Evolutionary conservation across 139 green algal genomes (phyloP), one percentile per base, ranked within the genome.

Genomic region (Haematococcus sp.): DNA sequence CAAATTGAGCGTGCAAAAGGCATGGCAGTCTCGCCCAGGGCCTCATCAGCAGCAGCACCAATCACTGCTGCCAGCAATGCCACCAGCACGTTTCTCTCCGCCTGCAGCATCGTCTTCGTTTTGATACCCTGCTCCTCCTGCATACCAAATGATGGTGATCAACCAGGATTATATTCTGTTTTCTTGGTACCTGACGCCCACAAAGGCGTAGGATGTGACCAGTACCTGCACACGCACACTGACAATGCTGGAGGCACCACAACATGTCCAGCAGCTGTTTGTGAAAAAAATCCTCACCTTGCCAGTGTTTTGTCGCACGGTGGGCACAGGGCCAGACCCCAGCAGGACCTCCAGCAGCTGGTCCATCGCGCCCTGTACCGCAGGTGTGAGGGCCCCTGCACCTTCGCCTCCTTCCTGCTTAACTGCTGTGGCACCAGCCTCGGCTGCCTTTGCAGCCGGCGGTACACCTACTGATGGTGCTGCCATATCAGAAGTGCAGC

Each of bases 71-170:
- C 69, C n/a, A 91, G 75, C 67, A 89, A 65, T 27, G 71, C 76
- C 27, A 82, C 77, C 9, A 90, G 74, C 44, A 87, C 49, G 74
- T 31, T 75, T 32, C 63, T 78, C 88, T 99, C 95, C 15, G 93
- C 89, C 20, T 88, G 63, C 40, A 97, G 88, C 84, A 98, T 93
- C 35, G 88, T 92, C 73, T 89, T 91, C 51, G 91, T 96, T 80
- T 95, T 96, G 1, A 91, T 74, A 34, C 88, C 86, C 20, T 86
- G 71, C 66, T 94, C 90, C 27, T 76, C 33, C 66, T 78, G 79
- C 2, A n/a, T n/a, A 66, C 69, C 20, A 63, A 40, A 43, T 15
- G 27, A 66, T 23, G 46, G 46, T 23, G 16, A 23, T 55, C 13
- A 16, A 16, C 15, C 46, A 16, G 46, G 46, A n/a, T n/a, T n/a